phyloP scores from a whole-genome alignment of 768 basidiomycete genomes.

The Psilocybe cyanescens region DNA sequence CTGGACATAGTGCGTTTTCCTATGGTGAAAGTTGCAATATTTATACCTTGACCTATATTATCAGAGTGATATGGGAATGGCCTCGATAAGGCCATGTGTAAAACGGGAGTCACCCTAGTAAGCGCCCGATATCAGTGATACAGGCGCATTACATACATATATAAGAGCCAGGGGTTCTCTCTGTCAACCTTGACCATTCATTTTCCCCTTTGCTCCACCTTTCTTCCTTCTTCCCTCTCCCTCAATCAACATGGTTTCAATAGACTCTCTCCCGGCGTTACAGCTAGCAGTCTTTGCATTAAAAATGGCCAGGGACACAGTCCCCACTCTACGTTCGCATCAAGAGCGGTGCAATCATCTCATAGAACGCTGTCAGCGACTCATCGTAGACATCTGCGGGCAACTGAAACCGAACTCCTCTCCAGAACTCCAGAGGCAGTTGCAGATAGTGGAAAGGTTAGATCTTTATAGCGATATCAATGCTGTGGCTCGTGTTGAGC shows the following conservation, averaged over 20 bases:
- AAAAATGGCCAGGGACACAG: conserved; percentile 11
- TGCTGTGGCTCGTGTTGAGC: neutral
- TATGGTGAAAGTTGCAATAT: neutral
- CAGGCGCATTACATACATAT: neutral
- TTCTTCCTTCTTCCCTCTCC: neutral
- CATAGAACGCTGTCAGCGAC: conserved; percentile 9
- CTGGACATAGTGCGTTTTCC: neutral
- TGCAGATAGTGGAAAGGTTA: conserved; percentile 7
- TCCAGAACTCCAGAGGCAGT: neutral
- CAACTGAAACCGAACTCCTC: conserved; percentile 1
- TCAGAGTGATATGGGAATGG: no score
- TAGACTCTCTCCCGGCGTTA: conserved; percentile 8
- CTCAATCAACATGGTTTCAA: neutral
- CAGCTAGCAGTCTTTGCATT: conserved; percentile 8
- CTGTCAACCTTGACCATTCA: neutral
- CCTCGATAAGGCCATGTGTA: no score
- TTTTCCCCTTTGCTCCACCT: neutral
- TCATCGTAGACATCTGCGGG: conserved; percentile 6
- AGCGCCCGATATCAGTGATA: neutral
- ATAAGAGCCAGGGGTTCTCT: neutral
- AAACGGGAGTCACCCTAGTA: no score
- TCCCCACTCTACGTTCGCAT: conserved; percentile 3
- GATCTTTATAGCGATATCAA: neutral
- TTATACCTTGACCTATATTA: neutral
- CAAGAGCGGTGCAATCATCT: conserved; percentile 6